Base-by-base conservation (phyloP, 148 eudicot species). In the Silene latifolia region DNA sequence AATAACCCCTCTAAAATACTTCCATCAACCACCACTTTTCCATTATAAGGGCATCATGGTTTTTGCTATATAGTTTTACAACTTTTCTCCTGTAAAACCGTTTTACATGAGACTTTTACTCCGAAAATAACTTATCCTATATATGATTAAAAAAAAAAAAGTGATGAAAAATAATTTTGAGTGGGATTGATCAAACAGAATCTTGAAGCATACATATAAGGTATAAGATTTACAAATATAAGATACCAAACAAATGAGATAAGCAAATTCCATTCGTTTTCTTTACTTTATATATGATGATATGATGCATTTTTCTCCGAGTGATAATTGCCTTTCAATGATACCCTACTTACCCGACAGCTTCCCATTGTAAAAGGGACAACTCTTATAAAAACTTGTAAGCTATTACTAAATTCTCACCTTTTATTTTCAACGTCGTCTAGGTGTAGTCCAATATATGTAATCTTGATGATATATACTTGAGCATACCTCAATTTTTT, bases 301-400 rank as follows among this genome's bases (percentile, higher is more conserved):
- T 60, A 60, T 76, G 18, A 53, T 35, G 29, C 35, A 17, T 56
- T 63, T 13, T 59, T 72, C 72, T 75, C 59, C 71, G 72, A 75
- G 71, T 80, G 76, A 75, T 71, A 71, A 75, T 76, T 71, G 72
- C 79, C 60, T 80, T 63, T 42, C 76, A 75, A 27, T 80, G 79
- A 80, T 80, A 65, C 79, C 82, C 79, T 80, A 74, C 75, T 74
- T 70, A 69, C 74, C 39, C 56, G 23, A 71, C 64, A 72, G 71
- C 68, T 53, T 69, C 58, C 59, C 79, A 71, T 76, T 20, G 48
- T 32, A 19, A 72, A 19, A 59, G 71, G 51, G 71, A 67, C 71
- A 67, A 42, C 24, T 0, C 71, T 19, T 32, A 63, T n/a, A 63
- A 5, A 46, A 63, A 46, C 19, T 44, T 48, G 25, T 44, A 15